Percentiles rank a stretch among this genome's conserved stretches.
Conservation (phyloP, 345 rosid species). For the Rhodamnia argentea region DNA sequence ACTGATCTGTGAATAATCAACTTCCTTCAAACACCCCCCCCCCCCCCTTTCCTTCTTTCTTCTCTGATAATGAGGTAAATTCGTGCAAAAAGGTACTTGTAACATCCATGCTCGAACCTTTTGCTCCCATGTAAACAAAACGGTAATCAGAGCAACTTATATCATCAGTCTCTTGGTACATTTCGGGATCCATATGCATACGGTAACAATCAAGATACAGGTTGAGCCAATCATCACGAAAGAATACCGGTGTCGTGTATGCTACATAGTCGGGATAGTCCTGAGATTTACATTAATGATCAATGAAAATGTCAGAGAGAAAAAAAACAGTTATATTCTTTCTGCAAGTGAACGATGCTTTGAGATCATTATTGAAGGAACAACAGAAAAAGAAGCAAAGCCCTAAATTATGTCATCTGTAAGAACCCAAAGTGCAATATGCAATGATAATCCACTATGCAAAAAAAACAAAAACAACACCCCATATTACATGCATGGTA, state of each 20-base stretch:
- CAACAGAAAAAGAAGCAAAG: background rate
- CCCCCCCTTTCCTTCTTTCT: background rate
- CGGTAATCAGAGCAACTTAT: conserved; percentile 89
- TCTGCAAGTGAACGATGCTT: background rate
- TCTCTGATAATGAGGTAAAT: background rate
- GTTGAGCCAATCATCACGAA: conserved; percentile 90
- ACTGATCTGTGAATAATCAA: background rate
- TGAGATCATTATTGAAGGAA: background rate
- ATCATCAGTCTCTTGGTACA: conserved; percentile 36
- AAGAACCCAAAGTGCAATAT: background rate
- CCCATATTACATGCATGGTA: background rate
- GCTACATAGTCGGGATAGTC: conserved; percentile 79
- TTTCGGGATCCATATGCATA: conserved; percentile 52
- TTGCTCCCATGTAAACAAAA: conserved; percentile 93
- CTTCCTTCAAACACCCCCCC: background rate
- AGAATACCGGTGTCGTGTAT: conserved; percentile 50
- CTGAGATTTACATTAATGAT: conserved; percentile 34
- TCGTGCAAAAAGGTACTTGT: background rate
- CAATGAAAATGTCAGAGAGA: background rate
- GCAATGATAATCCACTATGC: background rate
- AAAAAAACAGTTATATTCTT: background rate
- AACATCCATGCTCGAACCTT: conserved; percentile 40
- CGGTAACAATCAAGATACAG: conserved; percentile 60
- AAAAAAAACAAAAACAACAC: background rate
- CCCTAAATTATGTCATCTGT: background rate